Evolutionary conservation across 1,284 basidiomycete species (phyloP).

Genomic region (Ustilago shanxiensis): DNA sequence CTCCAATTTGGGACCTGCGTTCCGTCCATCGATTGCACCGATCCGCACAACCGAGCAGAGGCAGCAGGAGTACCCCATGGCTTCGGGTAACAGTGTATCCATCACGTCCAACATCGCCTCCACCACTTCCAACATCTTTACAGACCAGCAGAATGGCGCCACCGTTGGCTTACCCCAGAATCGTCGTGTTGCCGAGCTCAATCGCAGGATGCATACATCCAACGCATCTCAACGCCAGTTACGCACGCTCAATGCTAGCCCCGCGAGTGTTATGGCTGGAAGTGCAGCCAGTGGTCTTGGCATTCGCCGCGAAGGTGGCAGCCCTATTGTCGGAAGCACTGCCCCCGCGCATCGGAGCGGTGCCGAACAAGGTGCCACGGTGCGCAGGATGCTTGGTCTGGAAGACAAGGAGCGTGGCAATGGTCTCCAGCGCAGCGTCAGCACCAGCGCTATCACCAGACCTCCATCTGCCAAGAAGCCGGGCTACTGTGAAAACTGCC

Average conservation of each 20-base stretch:
- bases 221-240: conserved; percentile 20
- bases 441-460: conserved; percentile 41
- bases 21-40: conserved; percentile 22
- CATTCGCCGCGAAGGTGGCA: conserved; percentile 40
- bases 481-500: conserved; percentile 98
- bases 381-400: conserved; percentile 61
- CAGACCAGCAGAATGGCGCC: conserved; percentile 40
- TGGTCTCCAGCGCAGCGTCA: conserved; percentile 46
- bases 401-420: conserved; percentile 30
- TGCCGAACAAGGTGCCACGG: conserved; percentile 43
- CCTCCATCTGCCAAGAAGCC: conserved; percentile 81
- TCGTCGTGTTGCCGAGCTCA: conserved; percentile 58
- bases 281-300: conserved; percentile 48
- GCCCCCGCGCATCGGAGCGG: conserved; percentile 20
- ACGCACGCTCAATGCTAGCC: conserved; percentile 41
- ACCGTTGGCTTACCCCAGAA: conserved; percentile 52
- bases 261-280: conserved; percentile 45
- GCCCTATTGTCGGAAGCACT: conserved; percentile 21
- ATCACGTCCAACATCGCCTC: conserved; percentile 89
- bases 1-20: conserved; percentile 50
- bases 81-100: conserved; percentile 81
- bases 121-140: conserved; percentile 78
- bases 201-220: conserved; percentile 57
- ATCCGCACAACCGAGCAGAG: conserved; percentile 29
- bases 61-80: conserved; percentile 59